phyloP scores from a whole-genome alignment of 1,284 basidiomycete genomes.

The Trametes polyzona region DNA sequence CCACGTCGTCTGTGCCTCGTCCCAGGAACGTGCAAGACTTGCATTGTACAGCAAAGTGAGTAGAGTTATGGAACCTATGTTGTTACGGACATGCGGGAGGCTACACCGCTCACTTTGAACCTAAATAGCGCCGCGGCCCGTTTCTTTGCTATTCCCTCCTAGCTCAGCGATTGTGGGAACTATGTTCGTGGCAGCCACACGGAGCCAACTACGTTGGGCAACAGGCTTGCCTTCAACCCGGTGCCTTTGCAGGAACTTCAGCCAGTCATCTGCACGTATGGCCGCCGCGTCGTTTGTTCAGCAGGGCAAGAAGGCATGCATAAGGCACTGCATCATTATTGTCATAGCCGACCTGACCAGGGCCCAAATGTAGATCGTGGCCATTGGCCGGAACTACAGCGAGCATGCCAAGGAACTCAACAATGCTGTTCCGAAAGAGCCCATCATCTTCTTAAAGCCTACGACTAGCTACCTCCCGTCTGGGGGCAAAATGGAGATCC shows the following conservation, averaged over 20 bases:
- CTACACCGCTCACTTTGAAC: too few relatives aligned
- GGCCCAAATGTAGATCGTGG: conserved; percentile 69
- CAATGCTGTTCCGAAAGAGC: conserved; percentile 90
- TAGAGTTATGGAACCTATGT: too few relatives aligned
- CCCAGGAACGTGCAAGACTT: too few relatives aligned
- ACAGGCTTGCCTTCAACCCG: background rate
- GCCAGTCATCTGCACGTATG: conserved; percentile 26
- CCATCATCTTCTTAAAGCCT: conserved; percentile 99
- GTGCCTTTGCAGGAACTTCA: conserved; percentile 17
- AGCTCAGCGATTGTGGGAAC: background rate
- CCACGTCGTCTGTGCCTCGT: too few relatives aligned
- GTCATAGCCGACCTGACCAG: too few relatives aligned
- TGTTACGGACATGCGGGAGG: too few relatives aligned
- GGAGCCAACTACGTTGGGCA: conserved; percentile 1
- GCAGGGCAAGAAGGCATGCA: conserved; percentile 50
- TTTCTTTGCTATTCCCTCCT: too few relatives aligned
- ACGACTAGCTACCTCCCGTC: conserved; percentile 87
- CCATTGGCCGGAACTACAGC: conserved; percentile 85
- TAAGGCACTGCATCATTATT: too few relatives aligned
- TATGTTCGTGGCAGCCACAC: conserved; percentile 16
- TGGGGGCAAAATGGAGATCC: conserved; percentile 85
- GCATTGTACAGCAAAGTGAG: background rate
- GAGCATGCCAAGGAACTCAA: conserved; percentile 93
- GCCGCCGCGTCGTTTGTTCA: conserved; percentile 49
- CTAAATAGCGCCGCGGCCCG: too few relatives aligned